Percentiles rank a stretch among this genome's conserved stretches.
These are phyloP conservation scores for Fusarium sp. DNA, from an alignment of 2,329 filamentous ascomycete genomes.

Conservation along the genomic window DNA sequence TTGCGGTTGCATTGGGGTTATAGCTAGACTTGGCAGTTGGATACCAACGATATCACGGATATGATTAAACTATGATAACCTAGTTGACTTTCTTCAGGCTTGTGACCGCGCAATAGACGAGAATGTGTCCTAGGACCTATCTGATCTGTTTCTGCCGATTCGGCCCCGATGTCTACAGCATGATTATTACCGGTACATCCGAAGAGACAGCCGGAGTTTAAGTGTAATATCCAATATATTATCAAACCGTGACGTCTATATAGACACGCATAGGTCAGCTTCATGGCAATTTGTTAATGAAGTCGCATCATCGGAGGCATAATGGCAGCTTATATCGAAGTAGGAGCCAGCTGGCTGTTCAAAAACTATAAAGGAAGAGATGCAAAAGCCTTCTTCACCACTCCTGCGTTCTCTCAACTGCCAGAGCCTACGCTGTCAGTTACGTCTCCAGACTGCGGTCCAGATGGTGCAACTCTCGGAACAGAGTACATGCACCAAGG, in stretches of 20 bases:
- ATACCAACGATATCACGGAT: background rate
- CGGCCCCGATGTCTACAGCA: conserved; percentile 28
- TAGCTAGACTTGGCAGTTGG: background rate
- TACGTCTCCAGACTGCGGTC: conserved; percentile 55
- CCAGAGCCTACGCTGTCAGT: conserved; percentile 53
- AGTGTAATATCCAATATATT: background rate
- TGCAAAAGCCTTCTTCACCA: conserved; percentile 52
- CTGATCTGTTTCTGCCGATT: conserved; percentile 29
- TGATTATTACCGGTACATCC: conserved; percentile 37
- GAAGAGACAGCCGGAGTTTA: conserved; percentile 1
- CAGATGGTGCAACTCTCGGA: conserved; percentile 50
- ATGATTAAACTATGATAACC: background rate
- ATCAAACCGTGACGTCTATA: background rate
- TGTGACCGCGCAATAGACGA: background rate
- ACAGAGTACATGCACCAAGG: conserved; percentile 55
- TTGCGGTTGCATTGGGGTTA: background rate
- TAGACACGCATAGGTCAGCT: background rate
- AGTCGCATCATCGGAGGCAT: background rate
- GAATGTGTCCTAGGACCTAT: background rate
- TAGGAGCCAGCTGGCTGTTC: conserved; percentile 54
- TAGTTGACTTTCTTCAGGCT: background rate
- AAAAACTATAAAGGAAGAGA: conserved; percentile 52
- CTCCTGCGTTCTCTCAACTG: conserved; percentile 50
- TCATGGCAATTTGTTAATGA: background rate
- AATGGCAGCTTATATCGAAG: conserved; percentile 50